Percentiles rank a stretch among this genome's conserved stretches.
Evolutionary conservation across 1,139 yeast species (phyloP).

Genomic region (Suhomyces taliae): DNA sequence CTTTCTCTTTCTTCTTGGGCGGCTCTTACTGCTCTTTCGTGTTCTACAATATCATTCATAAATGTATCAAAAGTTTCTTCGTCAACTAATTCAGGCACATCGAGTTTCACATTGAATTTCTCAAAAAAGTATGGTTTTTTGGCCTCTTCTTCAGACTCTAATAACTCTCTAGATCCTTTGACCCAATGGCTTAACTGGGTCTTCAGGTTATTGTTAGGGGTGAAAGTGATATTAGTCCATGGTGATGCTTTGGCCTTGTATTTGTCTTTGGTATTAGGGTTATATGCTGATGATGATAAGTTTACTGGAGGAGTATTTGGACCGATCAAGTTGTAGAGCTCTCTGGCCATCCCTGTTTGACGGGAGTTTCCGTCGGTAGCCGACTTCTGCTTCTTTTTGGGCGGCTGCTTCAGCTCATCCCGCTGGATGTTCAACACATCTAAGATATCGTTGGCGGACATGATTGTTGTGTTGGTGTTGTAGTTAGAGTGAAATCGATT

Average conservation of each 20-base stretch:
- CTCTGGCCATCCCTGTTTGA: slow-evolving; percentile 86
- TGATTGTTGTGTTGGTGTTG: slow-evolving; percentile 12
- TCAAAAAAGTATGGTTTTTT: slow-evolving; percentile 68
- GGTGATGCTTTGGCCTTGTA: slow-evolving; percentile 74
- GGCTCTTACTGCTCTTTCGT: slow-evolving; percentile 20
- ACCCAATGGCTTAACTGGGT: slow-evolving; percentile 82
- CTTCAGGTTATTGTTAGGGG: slow-evolving; percentile 49
- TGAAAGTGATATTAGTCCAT: slow-evolving; percentile 72
- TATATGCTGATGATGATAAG: slow-evolving; percentile 45
- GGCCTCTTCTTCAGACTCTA: slow-evolving; percentile 38
- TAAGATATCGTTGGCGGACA: slow-evolving; percentile 65
- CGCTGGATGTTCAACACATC: slow-evolving; percentile 72
- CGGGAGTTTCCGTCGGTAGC: slow-evolving; percentile 29
- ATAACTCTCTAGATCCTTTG: slow-evolving; percentile 62
- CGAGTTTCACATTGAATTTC: slow-evolving; percentile 68
- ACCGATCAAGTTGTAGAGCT: slow-evolving; percentile 82
- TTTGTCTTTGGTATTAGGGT: slow-evolving; percentile 57
- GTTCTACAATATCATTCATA: slow-evolving; percentile 44
- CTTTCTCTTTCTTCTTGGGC: slow-evolving; percentile 21
- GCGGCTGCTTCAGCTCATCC: slow-evolving; percentile 37
- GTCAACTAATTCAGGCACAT: slow-evolving; percentile 67
- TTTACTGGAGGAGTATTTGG: slow-evolving; percentile 88
- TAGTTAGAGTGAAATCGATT: neutral
- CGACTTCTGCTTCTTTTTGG: slow-evolving; percentile 43
- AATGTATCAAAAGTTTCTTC: slow-evolving; percentile 60